Evolutionary conservation across 108 stramenopile genomes (phyloP), one percentile per base, ranked within the genome.

Genomic region (Skeletonema costatum): DNA sequence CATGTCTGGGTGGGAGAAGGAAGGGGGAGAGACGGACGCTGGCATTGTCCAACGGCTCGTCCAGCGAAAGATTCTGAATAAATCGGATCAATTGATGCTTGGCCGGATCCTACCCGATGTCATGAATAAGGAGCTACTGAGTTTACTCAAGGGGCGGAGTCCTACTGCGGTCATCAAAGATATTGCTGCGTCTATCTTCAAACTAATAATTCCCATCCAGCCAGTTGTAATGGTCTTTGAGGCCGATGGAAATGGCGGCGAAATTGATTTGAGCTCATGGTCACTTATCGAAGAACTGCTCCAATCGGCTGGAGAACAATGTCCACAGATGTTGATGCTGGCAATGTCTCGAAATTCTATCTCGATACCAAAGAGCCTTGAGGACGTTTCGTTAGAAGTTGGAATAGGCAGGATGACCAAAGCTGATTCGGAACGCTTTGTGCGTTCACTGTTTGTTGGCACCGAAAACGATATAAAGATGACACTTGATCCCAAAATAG

Each of bases 11-110:
- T 31, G 7, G 30, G 80, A 63, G 19, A 29, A 5, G 12, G 46
- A 29, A 1, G 63, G 31, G 8, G 51, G 41, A 30, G 74, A 71
- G 6, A 51, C 16, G 31, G 76, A 66, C 29, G 38, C 44, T 9
- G 41, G 30, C 2, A 64, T 66, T 10, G 33, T 81, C 16, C 70
- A 82, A 12, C 58, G 64, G 32, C 81, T 82, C 33, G 32, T 72
- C 38, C 32, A 64, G 2, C 74, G 67, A 6, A 82, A 77, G 50
- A 53, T 82, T 35, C 63, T 82, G 21, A 60, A 68, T 64, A 77
- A 77, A 36, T 73, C 76, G 36, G 81, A 82, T 66, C 76, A 77
- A 64, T 46, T 77, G 31, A 82, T 82, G 81, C 39, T 82, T 13
- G 70, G 81, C 31, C 42, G 76, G 38, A 77, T 82, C 46, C 66